Evolutionary conservation across 139 green algal species (phyloP), one percentile per base, ranked within the genome.

Genomic region (Picochlorum sp.): DNA sequence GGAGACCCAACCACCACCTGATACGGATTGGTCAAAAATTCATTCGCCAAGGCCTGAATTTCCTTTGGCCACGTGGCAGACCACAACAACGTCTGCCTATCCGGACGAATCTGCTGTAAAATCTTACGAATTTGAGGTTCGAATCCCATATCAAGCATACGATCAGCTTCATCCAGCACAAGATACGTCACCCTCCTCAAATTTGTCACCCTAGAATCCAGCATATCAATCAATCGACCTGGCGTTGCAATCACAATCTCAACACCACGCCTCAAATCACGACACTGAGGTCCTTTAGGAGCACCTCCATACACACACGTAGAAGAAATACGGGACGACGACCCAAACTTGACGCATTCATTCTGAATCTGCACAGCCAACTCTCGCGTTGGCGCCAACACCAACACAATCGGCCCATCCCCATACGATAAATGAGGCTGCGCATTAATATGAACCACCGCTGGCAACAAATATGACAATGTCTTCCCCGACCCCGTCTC

Each of bases 81-180:
- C 82, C 92, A 97, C 61, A 98, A 84, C 71, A 97, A 77, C 21
- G 92, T 98, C 79, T 98, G 92, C 21, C 92, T 68, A 66, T 94
- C 87, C 6, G 87, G 86, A 6, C 83, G 72, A 61, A 96, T 92
- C 69, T 82, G 73, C n/a, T 4, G 44, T 3, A 87, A 51, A 55
- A 88, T 86, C 26, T 81, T 83, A 38, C 67, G 66, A 44, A 92
- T 87, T 69, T 91, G 80, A 9, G 88, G 87, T 69, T 96, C 88
- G 47, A 97, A 96, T 41, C 91, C 91, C 88, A 96, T 96, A 77
- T 96, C 90, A 63, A 97, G 79, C 91, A 97, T 97, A 70, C 91
- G 79, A 66, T 97, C 91, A 8, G 91, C 91, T 81, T 97, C 91
- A 66, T 97, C 91, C 63, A 97, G 78, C 56, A 96, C 89, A 63